These are phyloP conservation scores for Lycium ferocissimum DNA, from an alignment of 257 asterid genomes.

Conservation along the genomic window DNA sequence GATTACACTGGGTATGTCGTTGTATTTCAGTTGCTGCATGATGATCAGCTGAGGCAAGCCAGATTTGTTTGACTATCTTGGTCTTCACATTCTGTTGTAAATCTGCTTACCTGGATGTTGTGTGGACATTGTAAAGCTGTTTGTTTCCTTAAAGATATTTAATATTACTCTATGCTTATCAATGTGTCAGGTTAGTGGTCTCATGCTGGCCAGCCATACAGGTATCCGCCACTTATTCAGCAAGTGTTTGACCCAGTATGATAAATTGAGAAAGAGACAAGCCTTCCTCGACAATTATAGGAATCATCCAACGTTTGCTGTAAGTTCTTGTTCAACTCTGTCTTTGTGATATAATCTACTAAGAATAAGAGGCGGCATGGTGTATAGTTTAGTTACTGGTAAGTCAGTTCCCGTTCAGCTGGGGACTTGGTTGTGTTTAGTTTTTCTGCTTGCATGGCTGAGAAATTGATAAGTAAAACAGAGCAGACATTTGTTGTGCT, in stretches of 20 bases:
- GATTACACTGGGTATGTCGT: not conserved
- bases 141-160: not conserved
- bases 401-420: not conserved
- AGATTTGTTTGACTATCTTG: not conserved
- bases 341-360: slow-evolving; percentile 22
- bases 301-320: slow-evolving; percentile 96
- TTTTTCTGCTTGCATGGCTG: not conserved
- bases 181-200: slow-evolving; percentile 83
- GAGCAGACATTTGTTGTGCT: slow-evolving; percentile 4
- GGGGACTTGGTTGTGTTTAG: not conserved
- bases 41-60: not conserved
- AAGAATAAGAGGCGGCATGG: not conserved
- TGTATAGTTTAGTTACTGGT: not conserved
- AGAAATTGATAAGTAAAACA: not conserved
- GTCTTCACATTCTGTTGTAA: not conserved
- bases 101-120: slow-evolving; percentile 15
- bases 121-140: slow-evolving; percentile 7
- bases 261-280: slow-evolving; percentile 95
- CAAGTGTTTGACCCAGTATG: slow-evolving; percentile 97
- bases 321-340: slow-evolving; percentile 48
- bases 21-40: not conserved
- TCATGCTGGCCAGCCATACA: slow-evolving; percentile 99
- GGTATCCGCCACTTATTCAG: slow-evolving; percentile 98
- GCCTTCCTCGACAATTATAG: slow-evolving; percentile 98
- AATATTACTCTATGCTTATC: slow-evolving; percentile 27